A percentile compares a stretch with the other conserved stretches of the same genome.
Conservation (phyloP, 306 rosid genomes). For the Cucurbita argyrosperma region DNA sequence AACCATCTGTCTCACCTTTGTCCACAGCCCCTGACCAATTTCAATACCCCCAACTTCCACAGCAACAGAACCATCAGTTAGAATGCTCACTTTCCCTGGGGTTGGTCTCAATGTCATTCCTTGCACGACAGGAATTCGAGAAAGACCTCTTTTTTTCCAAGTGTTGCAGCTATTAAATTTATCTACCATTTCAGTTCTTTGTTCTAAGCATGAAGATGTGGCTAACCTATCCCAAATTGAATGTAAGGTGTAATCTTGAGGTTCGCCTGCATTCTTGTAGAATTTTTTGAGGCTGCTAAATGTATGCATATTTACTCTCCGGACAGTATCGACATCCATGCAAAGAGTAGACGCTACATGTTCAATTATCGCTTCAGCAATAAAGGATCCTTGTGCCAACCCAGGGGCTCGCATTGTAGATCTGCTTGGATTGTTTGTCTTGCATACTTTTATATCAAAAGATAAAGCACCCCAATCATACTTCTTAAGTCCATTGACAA, state of each 20-base stretch:
- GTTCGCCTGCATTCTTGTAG: constrained; percentile 44
- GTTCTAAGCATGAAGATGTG: constrained; percentile 35
- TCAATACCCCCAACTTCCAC: constrained; percentile 94
- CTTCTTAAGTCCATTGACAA: constrained; percentile 43
- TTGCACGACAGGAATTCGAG: constrained; percentile 51
- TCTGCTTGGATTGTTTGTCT: constrained; percentile 65
- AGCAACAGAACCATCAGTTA: constrained; percentile 55
- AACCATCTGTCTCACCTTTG: constrained; percentile 83
- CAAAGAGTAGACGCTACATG: constrained; percentile 67
- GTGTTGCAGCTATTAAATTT: constrained; percentile 48
- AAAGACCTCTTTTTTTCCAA: constrained; percentile 78
- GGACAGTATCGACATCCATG: constrained; percentile 51
- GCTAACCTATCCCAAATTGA: constrained; percentile 63
- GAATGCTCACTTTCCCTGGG: constrained; percentile 74
- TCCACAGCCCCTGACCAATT: constrained; percentile 97
- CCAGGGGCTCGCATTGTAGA: constrained; percentile 94
- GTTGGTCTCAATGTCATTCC: constrained; percentile 35
- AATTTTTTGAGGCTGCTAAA: constrained; percentile 43
- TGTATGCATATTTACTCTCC: constrained; percentile 65
- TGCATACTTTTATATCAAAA: constrained; percentile 75
- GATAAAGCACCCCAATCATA: constrained; percentile 90
- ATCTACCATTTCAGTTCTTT: constrained; percentile 35
- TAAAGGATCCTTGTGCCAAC: constrained; percentile 72
- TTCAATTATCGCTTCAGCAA: constrained; percentile 87
- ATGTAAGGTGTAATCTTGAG: constrained; percentile 67